Conservation (phyloP, 2,329 filamentous ascomycete genomes). For the Achaetomium macrosporum region DNA sequence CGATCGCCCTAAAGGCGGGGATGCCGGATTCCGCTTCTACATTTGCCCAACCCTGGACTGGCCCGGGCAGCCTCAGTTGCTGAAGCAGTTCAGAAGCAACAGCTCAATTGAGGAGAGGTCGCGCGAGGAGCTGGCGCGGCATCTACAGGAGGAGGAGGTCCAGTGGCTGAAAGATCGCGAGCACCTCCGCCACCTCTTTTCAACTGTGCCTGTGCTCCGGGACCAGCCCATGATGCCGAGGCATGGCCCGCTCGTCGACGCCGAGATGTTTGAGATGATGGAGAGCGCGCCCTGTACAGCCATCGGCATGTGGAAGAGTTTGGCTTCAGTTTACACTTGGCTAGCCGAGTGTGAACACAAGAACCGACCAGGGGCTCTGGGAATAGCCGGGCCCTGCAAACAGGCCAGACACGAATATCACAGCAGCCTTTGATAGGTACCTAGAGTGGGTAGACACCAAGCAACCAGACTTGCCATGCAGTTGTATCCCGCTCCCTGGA, state of each 20-base stretch:
- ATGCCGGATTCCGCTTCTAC: not conserved
- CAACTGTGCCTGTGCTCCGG: too few species aligned
- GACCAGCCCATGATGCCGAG: not conserved
- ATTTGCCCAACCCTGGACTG: not conserved
- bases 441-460: too few species aligned
- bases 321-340: too few species aligned
- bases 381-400: too few species aligned
- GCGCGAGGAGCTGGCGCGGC: not conserved
- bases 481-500: too few species aligned
- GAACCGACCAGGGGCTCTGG: too few species aligned
- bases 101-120: not conserved
- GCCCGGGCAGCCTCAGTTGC: not conserved
- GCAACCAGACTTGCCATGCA: too few species aligned
- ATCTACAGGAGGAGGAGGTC: not conserved
- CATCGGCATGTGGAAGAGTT: slow-evolving; percentile 4
- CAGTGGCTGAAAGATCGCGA: not conserved
- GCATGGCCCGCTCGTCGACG: not conserved
- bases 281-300: not conserved
- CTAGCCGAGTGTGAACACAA: too few species aligned
- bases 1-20: not conserved
- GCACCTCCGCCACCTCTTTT: too few species aligned
- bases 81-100: not conserved
- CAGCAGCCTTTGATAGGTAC: too few species aligned
- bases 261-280: not conserved
- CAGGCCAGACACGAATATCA: too few species aligned